Base-by-base conservation (phyloP, 805 yeast species). In the Saccharomycopsis amapae region DNA sequence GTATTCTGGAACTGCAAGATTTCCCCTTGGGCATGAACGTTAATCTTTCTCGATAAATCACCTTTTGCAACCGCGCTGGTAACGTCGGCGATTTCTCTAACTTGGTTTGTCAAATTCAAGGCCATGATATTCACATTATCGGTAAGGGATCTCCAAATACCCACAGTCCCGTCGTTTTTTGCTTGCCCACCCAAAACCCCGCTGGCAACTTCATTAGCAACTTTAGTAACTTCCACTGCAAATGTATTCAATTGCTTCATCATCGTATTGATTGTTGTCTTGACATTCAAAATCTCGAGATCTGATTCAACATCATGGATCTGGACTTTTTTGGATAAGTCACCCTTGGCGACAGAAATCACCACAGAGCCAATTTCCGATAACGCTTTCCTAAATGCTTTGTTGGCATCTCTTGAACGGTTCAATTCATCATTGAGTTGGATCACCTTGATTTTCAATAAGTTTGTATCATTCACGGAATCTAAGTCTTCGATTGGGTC, bases 111-210 rank as follows among this genome's bases (percentile, higher is more conserved):
- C 28, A 50, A 30, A 42, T 50, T 50, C 12, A 38, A 25, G 12
- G 53, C 53, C 95, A 86, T 86, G 46, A 83, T 83, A 59, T 86
- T 86, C 54, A 86, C 87, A 55, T 85, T 85, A 57, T 84, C 89
- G 20, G 88, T 82, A 50, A 86, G 74, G 24, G 83, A 79, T 58
- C 86, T 76, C 95, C 95, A 86, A 42, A 84, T 82, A 17, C 96
- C 96, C 6, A 80, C 85, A 1, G 89, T 78, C n/a, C 89, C 90
- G 44, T 79, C 81, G 51, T 80, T 81, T 52, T 81, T 83, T 34
- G 90, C 94, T 59, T 84, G 93, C 32, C 95, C 95, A 54, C 95
- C 95, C 34, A 86, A 70, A 52, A 85, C 85, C 55, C 96, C 96
- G 56, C 85, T 84, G 25, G 95, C 90, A 18, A 86, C 95, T 55